These are phyloP conservation scores for Debaryomyces subglobosus DNA, from an alignment of 1,139 yeast genomes.

Conservation along the genomic window DNA sequence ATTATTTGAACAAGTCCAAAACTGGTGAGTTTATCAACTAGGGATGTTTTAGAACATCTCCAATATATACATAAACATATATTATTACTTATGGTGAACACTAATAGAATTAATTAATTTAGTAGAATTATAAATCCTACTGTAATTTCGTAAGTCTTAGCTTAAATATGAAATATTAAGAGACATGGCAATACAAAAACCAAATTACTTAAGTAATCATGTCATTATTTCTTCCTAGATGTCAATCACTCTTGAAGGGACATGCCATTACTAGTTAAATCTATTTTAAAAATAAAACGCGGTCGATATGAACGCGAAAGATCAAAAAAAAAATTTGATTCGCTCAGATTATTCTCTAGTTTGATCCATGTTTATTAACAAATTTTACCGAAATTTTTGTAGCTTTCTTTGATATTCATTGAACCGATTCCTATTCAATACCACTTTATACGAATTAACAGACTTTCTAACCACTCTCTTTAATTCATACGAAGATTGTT, in stretches of 20 bases:
- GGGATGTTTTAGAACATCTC: background rate
- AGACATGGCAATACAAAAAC: too few relatives aligned
- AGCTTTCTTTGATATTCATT: background rate
- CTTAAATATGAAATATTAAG: background rate
- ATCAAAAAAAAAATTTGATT: background rate
- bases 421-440: background rate
- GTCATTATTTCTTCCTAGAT: background rate
- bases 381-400: background rate
- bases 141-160: background rate
- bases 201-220: background rate
- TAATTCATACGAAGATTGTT: background rate
- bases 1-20: conserved; percentile 44
- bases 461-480: conserved; percentile 1
- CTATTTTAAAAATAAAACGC: conserved; percentile 1
- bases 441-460: background rate
- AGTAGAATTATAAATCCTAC: background rate
- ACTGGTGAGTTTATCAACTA: conserved; percentile 27
- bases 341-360: background rate
- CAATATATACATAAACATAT: background rate
- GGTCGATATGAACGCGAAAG: background rate
- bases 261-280: background rate
- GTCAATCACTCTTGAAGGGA: background rate
- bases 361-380: background rate
- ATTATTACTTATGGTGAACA: background rate
- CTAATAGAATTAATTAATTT: background rate